These are phyloP conservation scores for Coniosporium tulheliwenetii DNA, from an alignment of 2,329 filamentous ascomycete species.

Conservation along the genomic window DNA sequence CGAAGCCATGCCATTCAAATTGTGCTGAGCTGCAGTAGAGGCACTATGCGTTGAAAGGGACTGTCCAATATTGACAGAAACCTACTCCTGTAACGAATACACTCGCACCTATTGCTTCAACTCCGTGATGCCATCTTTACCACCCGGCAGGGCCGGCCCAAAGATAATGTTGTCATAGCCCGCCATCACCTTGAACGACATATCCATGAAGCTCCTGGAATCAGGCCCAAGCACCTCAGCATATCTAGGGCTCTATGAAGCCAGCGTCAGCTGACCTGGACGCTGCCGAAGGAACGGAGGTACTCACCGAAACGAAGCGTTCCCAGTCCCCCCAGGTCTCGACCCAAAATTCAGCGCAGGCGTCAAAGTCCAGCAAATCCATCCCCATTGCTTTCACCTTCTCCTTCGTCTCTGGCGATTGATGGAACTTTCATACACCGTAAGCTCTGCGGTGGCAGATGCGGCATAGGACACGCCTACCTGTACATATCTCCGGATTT, in stretches of 20 bases:
- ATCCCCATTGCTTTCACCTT: constrained; percentile 9
- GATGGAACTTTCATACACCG: constrained; percentile 5
- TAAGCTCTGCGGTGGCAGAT: background rate
- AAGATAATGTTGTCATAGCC: constrained; percentile 9
- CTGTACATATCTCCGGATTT: constrained; percentile 13
- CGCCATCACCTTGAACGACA: constrained; percentile 12
- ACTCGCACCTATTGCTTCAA: too few species aligned
- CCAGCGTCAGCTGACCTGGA: too few species aligned
- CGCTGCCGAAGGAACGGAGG: background rate
- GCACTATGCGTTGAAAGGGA: too few species aligned
- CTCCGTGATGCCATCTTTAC: constrained; percentile 3
- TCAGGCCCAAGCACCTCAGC: constrained; percentile 8
- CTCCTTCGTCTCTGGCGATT: constrained; percentile 11
- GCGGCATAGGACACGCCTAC: background rate
- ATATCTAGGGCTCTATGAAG: constrained; percentile 8
- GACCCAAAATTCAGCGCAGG: constrained; percentile 12
- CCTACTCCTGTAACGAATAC: too few species aligned
- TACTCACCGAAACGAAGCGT: constrained; percentile 5
- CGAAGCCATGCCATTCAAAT: too few species aligned
- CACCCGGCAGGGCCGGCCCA: constrained; percentile 5
- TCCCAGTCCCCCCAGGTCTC: constrained; percentile 12
- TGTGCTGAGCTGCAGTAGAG: too few species aligned
- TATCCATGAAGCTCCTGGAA: constrained; percentile 14
- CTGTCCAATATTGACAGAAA: too few species aligned
- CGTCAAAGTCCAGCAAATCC: constrained; percentile 12